Evolutionary conservation across 345 rosid species (phyloP), one percentile per base, ranked within the genome.

Genomic region (Viola odorata): DNA sequence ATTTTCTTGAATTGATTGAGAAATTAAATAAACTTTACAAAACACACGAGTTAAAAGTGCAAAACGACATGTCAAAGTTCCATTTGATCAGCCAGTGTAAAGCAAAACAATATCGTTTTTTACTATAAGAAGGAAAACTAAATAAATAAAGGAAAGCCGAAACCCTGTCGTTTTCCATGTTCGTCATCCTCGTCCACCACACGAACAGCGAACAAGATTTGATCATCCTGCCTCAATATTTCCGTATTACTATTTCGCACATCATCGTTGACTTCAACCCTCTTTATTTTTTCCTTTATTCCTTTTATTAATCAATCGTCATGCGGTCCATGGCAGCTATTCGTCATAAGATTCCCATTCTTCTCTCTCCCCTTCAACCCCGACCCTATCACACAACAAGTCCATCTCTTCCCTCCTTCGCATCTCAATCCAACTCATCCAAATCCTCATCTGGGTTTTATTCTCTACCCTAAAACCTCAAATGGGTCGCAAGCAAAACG

Each of bases 401-500:
- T 66, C 45, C 42, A 59, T 37, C 9, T 13, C 12, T 6, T 8
- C 12, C 8, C 3, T 37, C 14, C 44, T 55, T 41, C 55, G 4
- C 47, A 12, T 55, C 45, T 53, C 37, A 9, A 49, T 52, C 65
- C 66, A 41, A 6, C 14, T 0, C 47, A 11, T 39, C 14, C 23
- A 36, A 58, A 44, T 61, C 45, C 17, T 16, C 58, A 41, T 44
- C 58, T n/a, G 63, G 62, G 59, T 44, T 58, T 57, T 12, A 45
- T 58, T 44, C 53, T 41, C 37, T 58, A 14, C 7, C 32, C 67
- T 63, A 12, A 6, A n/a, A 55, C 60, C 71, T 69, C 60, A 59
- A 40, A 89, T 86, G 96, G 83, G 77, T 81, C 95, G 91, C 57
- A 70, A 79, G 71, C 83, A 58, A 63, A 78, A 71, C 74, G 87